phyloP scores from a whole-genome alignment of 371 early-diverging fungal species.

The Sporodiniella umbellata region DNA sequence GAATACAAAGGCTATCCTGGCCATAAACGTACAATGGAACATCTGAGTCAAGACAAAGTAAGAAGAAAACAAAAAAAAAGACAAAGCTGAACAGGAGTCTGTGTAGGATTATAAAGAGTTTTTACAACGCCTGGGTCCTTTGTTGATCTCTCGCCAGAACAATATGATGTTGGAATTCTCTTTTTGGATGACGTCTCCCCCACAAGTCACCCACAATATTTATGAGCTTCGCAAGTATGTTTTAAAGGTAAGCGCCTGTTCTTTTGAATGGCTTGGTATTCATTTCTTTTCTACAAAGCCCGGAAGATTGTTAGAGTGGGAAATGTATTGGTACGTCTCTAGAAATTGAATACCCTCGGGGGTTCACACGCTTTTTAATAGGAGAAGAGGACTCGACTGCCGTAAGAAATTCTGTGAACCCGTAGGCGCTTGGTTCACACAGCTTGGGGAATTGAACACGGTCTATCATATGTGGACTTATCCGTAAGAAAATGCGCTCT shows the following conservation, averaged over 20 bases:
- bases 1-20: constrained; percentile 90
- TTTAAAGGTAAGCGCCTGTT: constrained; percentile 52
- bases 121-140: constrained; percentile 60
- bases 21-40: constrained; percentile 58
- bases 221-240: constrained; percentile 90
- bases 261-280: too few relatives aligned
- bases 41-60: constrained; percentile 55
- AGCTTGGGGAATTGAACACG: constrained; percentile 82
- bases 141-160: constrained; percentile 71
- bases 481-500: constrained; percentile 73
- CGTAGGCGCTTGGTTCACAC: constrained; percentile 95
- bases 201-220: constrained; percentile 73
- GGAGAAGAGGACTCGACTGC: constrained; percentile 83
- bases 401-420: constrained; percentile 85
- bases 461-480: constrained; percentile 96
- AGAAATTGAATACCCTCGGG: background rate
- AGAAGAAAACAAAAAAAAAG: constrained; percentile 9
- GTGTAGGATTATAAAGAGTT: constrained; percentile 39
- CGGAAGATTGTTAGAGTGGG: constrained; percentile 91
- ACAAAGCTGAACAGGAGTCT: too few relatives aligned
- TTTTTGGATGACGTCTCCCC: constrained; percentile 86
- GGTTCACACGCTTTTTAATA: background rate
- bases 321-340: constrained; percentile 68
- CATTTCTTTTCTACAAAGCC: constrained; percentile 48
- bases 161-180: constrained; percentile 90